phyloP scores from a whole-genome alignment of 176 grass and related monocot genomes.

The Oropetium thomaeum region DNA sequence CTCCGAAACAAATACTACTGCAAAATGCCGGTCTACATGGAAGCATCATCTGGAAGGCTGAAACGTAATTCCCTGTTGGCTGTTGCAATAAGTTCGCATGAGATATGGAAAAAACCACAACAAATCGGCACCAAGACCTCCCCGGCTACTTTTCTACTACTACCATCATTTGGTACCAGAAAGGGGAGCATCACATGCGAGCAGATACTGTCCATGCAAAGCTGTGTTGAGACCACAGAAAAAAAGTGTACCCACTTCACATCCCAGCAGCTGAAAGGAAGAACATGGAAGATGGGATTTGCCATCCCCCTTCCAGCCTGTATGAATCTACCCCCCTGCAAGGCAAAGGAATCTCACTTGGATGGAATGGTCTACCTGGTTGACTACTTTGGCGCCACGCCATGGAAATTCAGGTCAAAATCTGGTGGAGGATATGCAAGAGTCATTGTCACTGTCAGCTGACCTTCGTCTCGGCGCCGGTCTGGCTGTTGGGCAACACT shows the following conservation, averaged over 20 bases:
- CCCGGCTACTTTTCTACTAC: not conserved
- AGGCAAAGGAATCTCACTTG: conserved; percentile 5
- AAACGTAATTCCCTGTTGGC: conserved; percentile 3
- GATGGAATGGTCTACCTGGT: not conserved
- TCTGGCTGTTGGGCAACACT: conserved; percentile 7
- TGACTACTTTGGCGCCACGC: not conserved
- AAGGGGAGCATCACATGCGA: conserved; percentile 33
- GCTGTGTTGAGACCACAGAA: conserved; percentile 16
- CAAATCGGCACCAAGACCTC: not conserved
- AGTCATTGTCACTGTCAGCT: not conserved
- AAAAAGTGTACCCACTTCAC: conserved; percentile 1
- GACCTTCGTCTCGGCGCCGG: not conserved
- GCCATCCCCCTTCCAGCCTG: conserved; percentile 23
- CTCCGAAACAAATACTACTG: no score
- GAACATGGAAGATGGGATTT: not conserved
- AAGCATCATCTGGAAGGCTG: not conserved
- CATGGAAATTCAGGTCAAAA: not conserved
- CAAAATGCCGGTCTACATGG: no score
- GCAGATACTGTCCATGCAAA: conserved; percentile 22
- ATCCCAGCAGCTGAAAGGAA: conserved; percentile 28
- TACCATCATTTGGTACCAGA: conserved; percentile 34
- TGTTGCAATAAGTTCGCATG: not conserved
- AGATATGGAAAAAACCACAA: not conserved
- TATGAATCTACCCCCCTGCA: not conserved
- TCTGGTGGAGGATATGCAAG: not conserved